A percentile compares a stretch with the other conserved stretches of the same genome.
phyloP scores from a whole-genome alignment of 2,329 filamentous ascomycete genomes.

The Claviceps digitariae region DNA sequence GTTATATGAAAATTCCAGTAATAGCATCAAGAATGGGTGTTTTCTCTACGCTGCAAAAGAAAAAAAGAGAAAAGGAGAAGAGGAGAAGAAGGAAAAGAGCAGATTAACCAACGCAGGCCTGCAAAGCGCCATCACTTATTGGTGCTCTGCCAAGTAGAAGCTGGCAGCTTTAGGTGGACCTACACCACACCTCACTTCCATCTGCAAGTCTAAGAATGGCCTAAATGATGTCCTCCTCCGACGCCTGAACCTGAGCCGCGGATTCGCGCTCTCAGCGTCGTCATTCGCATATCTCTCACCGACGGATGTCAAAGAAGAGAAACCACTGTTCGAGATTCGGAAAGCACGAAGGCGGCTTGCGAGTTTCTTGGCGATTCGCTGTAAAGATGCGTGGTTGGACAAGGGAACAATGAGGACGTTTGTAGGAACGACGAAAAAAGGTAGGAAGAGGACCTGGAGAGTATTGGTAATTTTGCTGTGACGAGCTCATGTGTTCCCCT shows the following conservation, averaged over 20 bases:
- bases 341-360: conserved; percentile 59
- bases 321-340: conserved; percentile 58
- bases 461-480: not conserved
- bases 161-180: conserved; percentile 1
- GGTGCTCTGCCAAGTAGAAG: not conserved
- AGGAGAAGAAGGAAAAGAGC: not conserved
- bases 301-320: conserved; percentile 72
- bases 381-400: conserved; percentile 67
- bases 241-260: conserved; percentile 61
- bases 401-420: conserved; percentile 89
- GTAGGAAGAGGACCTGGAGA: conserved; percentile 24
- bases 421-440: conserved; percentile 61
- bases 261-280: conserved; percentile 74
- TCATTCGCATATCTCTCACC: conserved; percentile 64
- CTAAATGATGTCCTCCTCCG: too few relatives aligned
- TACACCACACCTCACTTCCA: conserved; percentile 37
- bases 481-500: too few relatives aligned
- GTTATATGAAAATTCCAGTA: not conserved
- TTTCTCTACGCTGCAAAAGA: not conserved
- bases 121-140: not conserved
- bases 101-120: too few relatives aligned
- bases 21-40: not conserved
- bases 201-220: not conserved
- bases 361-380: conserved; percentile 56
- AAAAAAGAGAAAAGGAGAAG: not conserved